Evolutionary conservation across 2,329 filamentous ascomycete genomes (phyloP).

Genomic region (Colletotrichum shisoi): DNA sequence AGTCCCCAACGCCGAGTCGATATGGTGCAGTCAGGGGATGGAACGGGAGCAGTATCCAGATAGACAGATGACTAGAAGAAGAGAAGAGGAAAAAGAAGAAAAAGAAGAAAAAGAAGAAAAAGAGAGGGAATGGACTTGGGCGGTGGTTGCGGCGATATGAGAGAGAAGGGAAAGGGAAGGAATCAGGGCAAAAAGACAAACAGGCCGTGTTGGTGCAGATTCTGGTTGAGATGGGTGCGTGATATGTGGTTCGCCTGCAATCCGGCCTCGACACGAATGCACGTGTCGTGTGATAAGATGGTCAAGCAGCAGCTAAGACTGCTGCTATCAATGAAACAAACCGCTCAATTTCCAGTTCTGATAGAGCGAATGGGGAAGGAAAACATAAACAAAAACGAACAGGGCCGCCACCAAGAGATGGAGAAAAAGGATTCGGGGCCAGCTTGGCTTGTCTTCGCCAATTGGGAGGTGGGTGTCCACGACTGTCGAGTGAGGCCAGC

Average conservation of each 20-base stretch:
- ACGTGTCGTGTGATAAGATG: not conserved
- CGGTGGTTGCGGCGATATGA: not conserved
- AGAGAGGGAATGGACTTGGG: not conserved
- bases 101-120: too few species aligned
- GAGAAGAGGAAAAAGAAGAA: too few species aligned
- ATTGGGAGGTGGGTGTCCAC: too few species aligned
- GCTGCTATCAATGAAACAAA: not conserved
- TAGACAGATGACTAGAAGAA: not conserved
- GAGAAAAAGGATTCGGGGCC: not conserved
- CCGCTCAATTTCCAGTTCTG: not conserved
- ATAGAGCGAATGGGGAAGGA: not conserved
- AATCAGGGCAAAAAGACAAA: not conserved
- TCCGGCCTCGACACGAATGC: not conserved
- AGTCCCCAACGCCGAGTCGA: slow-evolving; percentile 7
- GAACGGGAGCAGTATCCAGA: not conserved
- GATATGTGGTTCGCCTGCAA: slow-evolving; percentile 4
- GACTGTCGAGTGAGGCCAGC: not conserved
- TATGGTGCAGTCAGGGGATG: not conserved
- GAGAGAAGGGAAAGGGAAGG: slow-evolving; percentile 8
- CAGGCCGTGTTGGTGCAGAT: slow-evolving; percentile 5
- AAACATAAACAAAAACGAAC: not conserved
- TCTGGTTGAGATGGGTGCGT: slow-evolving; percentile 13
- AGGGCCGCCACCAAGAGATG: too few species aligned
- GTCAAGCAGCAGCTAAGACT: slow-evolving; percentile 19
- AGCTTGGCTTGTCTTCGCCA: too few species aligned